Evolutionary conservation across 306 rosid species (phyloP).

Genomic region (Vigna radiata): DNA sequence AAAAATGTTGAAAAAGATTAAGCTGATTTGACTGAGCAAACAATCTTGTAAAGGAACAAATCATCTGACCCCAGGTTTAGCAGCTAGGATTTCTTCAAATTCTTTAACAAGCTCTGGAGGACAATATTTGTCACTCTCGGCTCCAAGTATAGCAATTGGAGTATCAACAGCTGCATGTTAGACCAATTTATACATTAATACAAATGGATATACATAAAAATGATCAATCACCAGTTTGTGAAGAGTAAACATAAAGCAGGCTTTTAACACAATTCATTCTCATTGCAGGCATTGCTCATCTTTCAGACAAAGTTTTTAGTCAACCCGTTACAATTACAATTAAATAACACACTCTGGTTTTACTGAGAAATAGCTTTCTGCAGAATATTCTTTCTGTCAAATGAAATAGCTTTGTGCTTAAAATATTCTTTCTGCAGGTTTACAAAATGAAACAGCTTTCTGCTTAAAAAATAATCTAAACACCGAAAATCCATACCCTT

Average conservation of each 20-base stretch:
- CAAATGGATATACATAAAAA: neutral
- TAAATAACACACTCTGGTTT: too few relatives aligned
- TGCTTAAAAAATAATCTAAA: neutral
- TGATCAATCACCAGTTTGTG: neutral
- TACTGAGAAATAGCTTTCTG: too few relatives aligned
- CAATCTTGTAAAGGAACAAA: too few relatives aligned
- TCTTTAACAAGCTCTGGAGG: constrained; percentile 69
- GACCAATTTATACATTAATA: constrained; percentile 5
- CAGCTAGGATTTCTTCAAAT: constrained; percentile 61
- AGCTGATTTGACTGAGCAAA: too few relatives aligned
- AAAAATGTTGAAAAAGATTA: too few relatives aligned
- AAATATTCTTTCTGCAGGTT: too few relatives aligned
- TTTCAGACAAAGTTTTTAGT: too few relatives aligned
- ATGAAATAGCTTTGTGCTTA: neutral
- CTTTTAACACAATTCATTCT: neutral
- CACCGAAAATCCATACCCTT: constrained; percentile 56
- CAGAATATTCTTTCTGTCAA: too few relatives aligned
- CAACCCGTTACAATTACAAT: too few relatives aligned
- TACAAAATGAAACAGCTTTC: neutral
- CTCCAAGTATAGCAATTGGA: constrained; percentile 66
- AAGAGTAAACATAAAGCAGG: neutral
- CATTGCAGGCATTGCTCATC: too few relatives aligned
- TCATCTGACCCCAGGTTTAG: constrained; percentile 59
- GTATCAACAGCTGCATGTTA: constrained; percentile 56
- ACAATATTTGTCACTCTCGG: constrained; percentile 57